Evolutionary conservation across 2,329 filamentous ascomycete species (phyloP), one percentile per base, ranked within the genome.

Genomic region (Delphinella strobiligena): DNA sequence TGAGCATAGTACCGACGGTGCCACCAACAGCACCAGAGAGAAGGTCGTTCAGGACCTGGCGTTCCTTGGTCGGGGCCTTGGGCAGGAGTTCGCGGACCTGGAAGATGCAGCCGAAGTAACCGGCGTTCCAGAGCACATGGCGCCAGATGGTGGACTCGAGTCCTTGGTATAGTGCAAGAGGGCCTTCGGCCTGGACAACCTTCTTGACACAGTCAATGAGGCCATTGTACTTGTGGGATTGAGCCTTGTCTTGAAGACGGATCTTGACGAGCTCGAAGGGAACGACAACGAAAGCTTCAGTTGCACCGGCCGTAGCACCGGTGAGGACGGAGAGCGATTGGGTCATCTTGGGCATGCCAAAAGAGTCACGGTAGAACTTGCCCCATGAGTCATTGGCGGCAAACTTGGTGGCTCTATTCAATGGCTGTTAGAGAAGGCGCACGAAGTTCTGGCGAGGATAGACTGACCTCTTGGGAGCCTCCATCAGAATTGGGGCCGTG

Each of bases 261-360:
- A 98, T 98, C 76, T 98, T 98, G 72, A 98, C 82, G 43, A 95
- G 77, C 71, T 95, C 91, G 62, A 98, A 98, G 37, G 91, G 91
- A 22, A 98, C 91, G 45, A 98, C 91, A 50, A 96, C 88, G 60
- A 98, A 91, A 38, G 89, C 74, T 66, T 98, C 91, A 43, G 89
- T 96, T 27, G 89, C 91, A 60, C 91, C 91, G 44, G 91, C 91
- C 17, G 87, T 85, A 24, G 91, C 91, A 52, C 91, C 91, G 3
- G 91, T 98, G 37, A 98, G 75, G 49, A 95, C 76, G 17, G 91
- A 93, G 43, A 98, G 76, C 2, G 78, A 75, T 67, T 98, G 91
- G 57, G 75, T 96, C 80, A 93, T 91, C 68, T 94, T 84, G 41
- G 76, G 63, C 41, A 82, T 72, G 49, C 84, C 86, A 59, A 98